Percentiles rank a stretch among this genome's conserved stretches.
These are phyloP conservation scores for Lathyrus aphaca DNA, from an alignment of 306 rosid species.

Conservation along the genomic window DNA sequence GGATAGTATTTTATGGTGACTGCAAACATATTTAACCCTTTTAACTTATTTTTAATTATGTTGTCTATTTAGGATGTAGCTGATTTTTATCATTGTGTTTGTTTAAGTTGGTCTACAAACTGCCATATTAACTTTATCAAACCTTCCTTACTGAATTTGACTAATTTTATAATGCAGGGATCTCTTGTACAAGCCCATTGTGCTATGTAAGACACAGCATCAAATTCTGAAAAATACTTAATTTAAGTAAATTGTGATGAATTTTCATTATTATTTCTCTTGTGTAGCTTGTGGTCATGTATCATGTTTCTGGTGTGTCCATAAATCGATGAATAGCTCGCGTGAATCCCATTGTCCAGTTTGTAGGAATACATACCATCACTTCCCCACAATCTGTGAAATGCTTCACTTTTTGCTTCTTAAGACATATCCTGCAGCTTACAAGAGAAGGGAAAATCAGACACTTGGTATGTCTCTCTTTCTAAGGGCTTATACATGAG, in stretches of 20 bases:
- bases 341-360: constrained; percentile 72
- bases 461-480: constrained; percentile 55
- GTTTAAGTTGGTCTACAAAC: constrained; percentile 26
- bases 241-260: neutral
- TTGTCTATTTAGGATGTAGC: neutral
- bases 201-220: constrained; percentile 63
- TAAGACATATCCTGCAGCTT: constrained; percentile 67
- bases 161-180: constrained; percentile 64
- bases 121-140: constrained; percentile 1
- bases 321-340: constrained; percentile 53
- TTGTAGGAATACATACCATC: constrained; percentile 67
- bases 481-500: constrained; percentile 22
- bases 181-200: constrained; percentile 79
- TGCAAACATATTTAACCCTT: neutral
- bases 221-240: constrained; percentile 17
- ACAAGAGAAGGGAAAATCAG: constrained; percentile 63
- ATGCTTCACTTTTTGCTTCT: constrained; percentile 76
- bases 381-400: constrained; percentile 75
- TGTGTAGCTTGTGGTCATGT: constrained; percentile 82
- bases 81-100: neutral
- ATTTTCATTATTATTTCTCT: neutral
- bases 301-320: constrained; percentile 93
- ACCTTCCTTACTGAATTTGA: constrained; percentile 29
- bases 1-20: neutral
- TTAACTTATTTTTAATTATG: neutral